Base-by-base conservation (phyloP, 1,139 yeast species). In the Candida sanyaensis region DNA sequence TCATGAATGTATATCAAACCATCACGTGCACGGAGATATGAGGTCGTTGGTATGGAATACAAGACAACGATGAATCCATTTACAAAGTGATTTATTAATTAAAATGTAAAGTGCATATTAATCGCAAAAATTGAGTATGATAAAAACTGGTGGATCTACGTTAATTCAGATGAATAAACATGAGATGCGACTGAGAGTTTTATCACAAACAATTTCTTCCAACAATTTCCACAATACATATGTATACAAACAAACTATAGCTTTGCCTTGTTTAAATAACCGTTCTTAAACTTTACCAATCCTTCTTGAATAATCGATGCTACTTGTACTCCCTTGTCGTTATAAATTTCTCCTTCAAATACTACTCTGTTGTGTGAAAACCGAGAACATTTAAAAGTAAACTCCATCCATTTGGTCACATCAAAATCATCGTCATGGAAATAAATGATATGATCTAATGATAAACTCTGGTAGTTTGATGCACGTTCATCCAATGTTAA, bases 261-360 rank as follows among this genome's bases (percentile, higher is more conserved):
- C 43, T 59, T 60, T n/a, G 62, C 61, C 43, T 43, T 45, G 51
- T 56, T 26, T 52, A 41, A 41, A 9, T 13, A 17, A 11, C 13
- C 46, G 13, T 59, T 58, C 38, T 52, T 53, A 37, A 69, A 60
- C 43, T 55, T 55, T 7, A 70, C 77, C 29, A 36, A 68, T 0
- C 88, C 92, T 63, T 87, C 92, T 63, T 87, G 95, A 8, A 83
- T 62, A 4, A 85, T 73, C 0, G 86, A 77, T 2, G 90, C 89
- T 3, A 84, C 77, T 50, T 85, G 79, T 12, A 69, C 71, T 1
- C 86, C 84, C 32, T 75, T 71, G 29, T 58, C 57, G 45, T 76
- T 69, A 61, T 71, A 87, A 58, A 86, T 71, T 50, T 85, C 86
- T 9, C 84, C 88, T 54, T 77, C 78, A 55, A 84, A 66, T 41